Percentiles rank a stretch among this genome's conserved stretches.
phyloP scores from a whole-genome alignment of 177 flowering plant genomes.

The Telopea speciosissima region DNA sequence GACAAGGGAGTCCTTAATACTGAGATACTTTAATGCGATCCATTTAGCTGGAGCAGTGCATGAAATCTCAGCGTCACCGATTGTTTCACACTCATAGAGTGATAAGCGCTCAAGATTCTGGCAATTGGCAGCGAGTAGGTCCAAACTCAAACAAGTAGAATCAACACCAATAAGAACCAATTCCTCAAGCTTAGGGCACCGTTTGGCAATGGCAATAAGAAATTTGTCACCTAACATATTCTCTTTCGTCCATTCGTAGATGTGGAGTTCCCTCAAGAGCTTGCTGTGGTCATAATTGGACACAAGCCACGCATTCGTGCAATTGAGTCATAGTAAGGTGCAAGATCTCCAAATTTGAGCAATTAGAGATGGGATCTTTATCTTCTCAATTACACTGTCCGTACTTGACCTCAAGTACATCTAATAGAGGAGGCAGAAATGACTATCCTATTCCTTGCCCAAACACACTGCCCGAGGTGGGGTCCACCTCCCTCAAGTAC shows the following conservation, averaged over 20 bases:
- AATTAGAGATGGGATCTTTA: constrained; percentile 54
- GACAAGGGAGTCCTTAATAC: constrained; percentile 78
- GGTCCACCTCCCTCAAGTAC: no score
- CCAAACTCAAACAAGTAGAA: constrained; percentile 65
- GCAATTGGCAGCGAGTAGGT: constrained; percentile 57
- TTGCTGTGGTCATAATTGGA: constrained; percentile 62
- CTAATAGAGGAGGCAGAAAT: no score
- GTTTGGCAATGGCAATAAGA: constrained; percentile 52
- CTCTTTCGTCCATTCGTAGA: constrained; percentile 87
- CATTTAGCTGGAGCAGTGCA: constrained; percentile 84
- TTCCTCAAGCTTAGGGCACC: no score
- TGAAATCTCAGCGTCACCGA: constrained; percentile 69
- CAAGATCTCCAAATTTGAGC: constrained; percentile 56
- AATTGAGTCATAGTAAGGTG: constrained; percentile 76
- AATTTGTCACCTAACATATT: constrained; percentile 85
- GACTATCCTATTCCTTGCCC: no score
- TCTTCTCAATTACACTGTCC: no score
- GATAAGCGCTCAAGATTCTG: constrained; percentile 67
- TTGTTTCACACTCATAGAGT: constrained; percentile 73
- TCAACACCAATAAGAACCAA: constrained; percentile 80
- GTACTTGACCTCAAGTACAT: no score
- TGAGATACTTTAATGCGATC: constrained; percentile 62
- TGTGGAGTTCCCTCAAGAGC: constrained; percentile 73
- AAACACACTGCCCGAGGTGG: no score
- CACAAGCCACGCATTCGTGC: constrained; percentile 57